A percentile compares a stretch with the other conserved stretches of the same genome.
These are phyloP conservation scores for Pholiota molesta DNA, from an alignment of 768 basidiomycete species.

Conservation along the genomic window DNA sequence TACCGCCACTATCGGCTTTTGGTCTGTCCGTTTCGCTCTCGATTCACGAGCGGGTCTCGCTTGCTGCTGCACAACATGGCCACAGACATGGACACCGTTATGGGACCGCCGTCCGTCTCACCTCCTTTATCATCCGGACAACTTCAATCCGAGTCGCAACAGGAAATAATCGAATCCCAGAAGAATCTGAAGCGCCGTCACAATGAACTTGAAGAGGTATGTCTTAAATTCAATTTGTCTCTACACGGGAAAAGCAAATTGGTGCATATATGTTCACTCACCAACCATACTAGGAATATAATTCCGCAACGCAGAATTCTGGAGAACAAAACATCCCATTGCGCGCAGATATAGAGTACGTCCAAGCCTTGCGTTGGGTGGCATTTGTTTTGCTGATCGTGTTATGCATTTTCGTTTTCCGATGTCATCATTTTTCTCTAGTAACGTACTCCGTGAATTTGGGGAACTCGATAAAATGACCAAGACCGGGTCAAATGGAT, in stretches of 20 bases:
- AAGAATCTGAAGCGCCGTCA: constrained; percentile 64
- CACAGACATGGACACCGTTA: constrained; percentile 51
- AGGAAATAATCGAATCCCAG: constrained; percentile 64
- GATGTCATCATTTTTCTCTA: not conserved
- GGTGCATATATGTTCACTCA: not conserved
- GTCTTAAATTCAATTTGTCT: constrained; percentile 31
- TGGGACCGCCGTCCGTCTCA: constrained; percentile 50
- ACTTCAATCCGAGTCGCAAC: constrained; percentile 35
- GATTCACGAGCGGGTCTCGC: constrained; percentile 24
- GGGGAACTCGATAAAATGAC: not conserved
- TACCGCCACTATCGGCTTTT: constrained; percentile 27
- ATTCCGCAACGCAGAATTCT: constrained; percentile 57
- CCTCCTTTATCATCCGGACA: constrained; percentile 34
- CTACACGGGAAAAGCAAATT: constrained; percentile 10
- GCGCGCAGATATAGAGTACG: constrained; percentile 66
- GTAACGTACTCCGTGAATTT: not conserved
- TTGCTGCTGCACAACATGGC: constrained; percentile 33
- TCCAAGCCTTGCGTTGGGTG: constrained; percentile 16
- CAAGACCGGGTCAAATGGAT: not conserved
- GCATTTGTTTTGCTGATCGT: constrained; percentile 17
- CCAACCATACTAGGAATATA: constrained; percentile 61
- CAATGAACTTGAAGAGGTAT: constrained; percentile 72
- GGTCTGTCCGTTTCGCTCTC: not conserved
- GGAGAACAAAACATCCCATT: constrained; percentile 66
- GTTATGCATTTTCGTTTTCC: constrained; percentile 1